Evolutionary conservation across 2,329 filamentous ascomycete species (phyloP), one percentile per base, ranked within the genome.

Genomic region (Fonsecaea nubica): DNA sequence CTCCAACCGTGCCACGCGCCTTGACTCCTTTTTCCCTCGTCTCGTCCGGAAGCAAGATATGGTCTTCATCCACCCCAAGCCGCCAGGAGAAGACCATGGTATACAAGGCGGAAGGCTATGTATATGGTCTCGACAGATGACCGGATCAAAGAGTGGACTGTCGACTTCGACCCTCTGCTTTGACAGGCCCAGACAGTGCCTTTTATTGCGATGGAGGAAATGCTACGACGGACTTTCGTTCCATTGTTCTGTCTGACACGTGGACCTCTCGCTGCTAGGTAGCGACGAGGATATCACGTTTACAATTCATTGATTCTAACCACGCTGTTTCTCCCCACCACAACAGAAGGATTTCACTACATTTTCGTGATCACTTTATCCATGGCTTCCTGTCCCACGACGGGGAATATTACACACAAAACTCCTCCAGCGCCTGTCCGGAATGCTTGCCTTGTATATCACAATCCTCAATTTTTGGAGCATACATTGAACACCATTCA

Each of bases 371-470:
- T 50, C 45, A 50, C 45, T 50, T 30, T 50, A 50, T 7, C 45
- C 45, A 50, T 50, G 45, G 45, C 45, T 30, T 50, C 12, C 12
- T 50, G 25, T 25, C 25, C 21, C 30, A 6, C 4, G 21, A 50
- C 18, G 45, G 18, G 13, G 21, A 30, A 30, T 50, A 50, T 13
- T 21, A 50, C 45, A 33, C 25, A 33, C 54, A 58, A 36, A 32
- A 18, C 55, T 38, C 56, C 56, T 35, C 25, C 36, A 58, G 21
- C 56, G 36, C 56, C 56, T 35, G 42, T 52, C 30, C 30, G 25
- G 25, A 61, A 53, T 54, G 58, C 45, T 35, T 53, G 45, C 33
- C 45, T 36, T 48, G 25, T 25, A 25, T 61, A 15, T 53, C 58
- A 30, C 35, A 33, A 36, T 58, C 40, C 30, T 58, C 30, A 32